These are phyloP conservation scores for Zygosaccharomyces lentus DNA, from an alignment of 805 yeast species.

Conservation along the genomic window DNA sequence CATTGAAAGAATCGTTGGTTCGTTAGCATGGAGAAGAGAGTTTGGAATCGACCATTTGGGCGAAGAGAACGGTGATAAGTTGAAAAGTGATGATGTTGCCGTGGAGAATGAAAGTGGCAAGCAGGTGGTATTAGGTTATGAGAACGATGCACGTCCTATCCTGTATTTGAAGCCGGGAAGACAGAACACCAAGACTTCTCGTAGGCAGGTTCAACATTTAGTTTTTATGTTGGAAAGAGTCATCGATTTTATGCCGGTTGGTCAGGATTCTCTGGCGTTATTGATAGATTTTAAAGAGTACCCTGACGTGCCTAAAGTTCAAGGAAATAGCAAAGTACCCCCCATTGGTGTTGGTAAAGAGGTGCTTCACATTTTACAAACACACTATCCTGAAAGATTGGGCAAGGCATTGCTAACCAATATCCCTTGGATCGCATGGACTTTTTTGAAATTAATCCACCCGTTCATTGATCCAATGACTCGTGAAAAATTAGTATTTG, in stretches of 20 bases:
- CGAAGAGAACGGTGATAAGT: conserved; percentile 44
- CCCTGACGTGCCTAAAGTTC: conserved; percentile 47
- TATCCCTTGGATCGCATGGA: conserved; percentile 92
- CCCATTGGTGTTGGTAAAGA: conserved; percentile 84
- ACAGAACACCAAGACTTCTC: conserved; percentile 88
- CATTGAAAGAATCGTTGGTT: conserved; percentile 65
- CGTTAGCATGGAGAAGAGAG: conserved; percentile 90
- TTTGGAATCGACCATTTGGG: conserved; percentile 61
- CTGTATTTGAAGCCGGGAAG: conserved; percentile 89
- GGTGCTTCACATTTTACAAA: conserved; percentile 88
- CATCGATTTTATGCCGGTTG: conserved; percentile 92
- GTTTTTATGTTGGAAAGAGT: conserved; percentile 90
- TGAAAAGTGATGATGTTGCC: conserved; percentile 51
- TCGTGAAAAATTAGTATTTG: conserved; percentile 86
- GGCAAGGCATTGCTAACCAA: conserved; percentile 90
- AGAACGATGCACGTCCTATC: conserved; percentile 87
- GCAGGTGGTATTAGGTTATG: conserved; percentile 86
- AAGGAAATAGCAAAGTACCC: conserved; percentile 70
- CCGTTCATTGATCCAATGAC: conserved; percentile 97
- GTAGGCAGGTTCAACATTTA: conserved; percentile 91
- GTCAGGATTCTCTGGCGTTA: conserved; percentile 90
- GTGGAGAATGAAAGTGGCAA: conserved; percentile 88
- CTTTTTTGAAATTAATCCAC: conserved; percentile 82
- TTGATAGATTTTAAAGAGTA: conserved; percentile 88
- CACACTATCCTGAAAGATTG: conserved; percentile 95